phyloP scores from a whole-genome alignment of 345 rosid species.

The Brassica carinata region DNA sequence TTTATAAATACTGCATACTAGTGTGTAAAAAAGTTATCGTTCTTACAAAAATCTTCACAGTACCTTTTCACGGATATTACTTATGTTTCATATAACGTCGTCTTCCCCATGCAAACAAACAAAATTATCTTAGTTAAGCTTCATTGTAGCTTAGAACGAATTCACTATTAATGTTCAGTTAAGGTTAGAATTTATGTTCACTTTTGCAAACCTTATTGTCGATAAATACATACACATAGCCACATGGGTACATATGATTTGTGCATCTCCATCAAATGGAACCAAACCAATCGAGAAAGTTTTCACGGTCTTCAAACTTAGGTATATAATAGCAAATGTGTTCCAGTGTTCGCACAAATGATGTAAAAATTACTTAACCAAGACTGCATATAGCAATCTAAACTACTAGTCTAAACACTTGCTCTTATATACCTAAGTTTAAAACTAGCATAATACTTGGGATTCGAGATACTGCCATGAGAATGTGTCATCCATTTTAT shows the following conservation, averaged over 20 bases:
- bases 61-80: background rate
- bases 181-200: background rate
- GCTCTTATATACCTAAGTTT: too few species aligned
- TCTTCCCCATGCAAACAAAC: constrained; percentile 7
- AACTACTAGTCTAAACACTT: too few species aligned
- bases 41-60: background rate
- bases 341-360: background rate
- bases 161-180: background rate
- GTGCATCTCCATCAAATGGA: background rate
- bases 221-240: constrained; percentile 1
- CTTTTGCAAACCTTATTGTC: background rate
- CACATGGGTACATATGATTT: background rate
- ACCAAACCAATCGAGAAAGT: background rate
- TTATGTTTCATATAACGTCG: background rate
- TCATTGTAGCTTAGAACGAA: background rate
- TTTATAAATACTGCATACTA: background rate
- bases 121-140: background rate
- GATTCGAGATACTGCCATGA: background rate
- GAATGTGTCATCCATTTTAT: background rate
- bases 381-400: background rate
- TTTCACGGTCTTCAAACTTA: background rate
- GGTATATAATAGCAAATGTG: background rate
- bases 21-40: background rate
- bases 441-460: background rate
- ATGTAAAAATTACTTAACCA: background rate